Evolutionary conservation across 2,329 filamentous ascomycete genomes (phyloP).

Genomic region (Colletotrichum karsti): DNA sequence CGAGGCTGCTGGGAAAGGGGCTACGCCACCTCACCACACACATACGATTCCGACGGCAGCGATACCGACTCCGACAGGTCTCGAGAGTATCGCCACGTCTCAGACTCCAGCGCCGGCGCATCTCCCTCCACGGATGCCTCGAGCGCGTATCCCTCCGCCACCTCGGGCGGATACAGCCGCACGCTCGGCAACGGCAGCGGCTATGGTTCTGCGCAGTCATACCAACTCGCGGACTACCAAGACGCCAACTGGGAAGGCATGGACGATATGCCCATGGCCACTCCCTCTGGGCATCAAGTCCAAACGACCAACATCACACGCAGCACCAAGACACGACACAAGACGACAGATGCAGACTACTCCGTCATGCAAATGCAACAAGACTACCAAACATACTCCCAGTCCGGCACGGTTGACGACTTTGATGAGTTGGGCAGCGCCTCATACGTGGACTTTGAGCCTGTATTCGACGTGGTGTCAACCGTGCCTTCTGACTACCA

Average conservation of each 20-base stretch:
- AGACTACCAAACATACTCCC: constrained; percentile 16
- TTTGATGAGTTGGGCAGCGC: constrained; percentile 14
- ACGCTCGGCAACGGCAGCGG: constrained; percentile 4
- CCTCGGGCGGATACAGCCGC: constrained; percentile 18
- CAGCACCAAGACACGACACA: not conserved
- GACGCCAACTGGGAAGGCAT: constrained; percentile 21
- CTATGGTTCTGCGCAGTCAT: not conserved
- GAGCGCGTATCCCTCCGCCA: constrained; percentile 10
- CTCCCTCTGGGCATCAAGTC: not conserved
- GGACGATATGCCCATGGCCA: constrained; percentile 9
- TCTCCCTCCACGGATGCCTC: constrained; percentile 21
- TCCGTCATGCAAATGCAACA: not conserved
- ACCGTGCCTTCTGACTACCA: constrained; percentile 25
- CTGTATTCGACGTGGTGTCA: constrained; percentile 21
- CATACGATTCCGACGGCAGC: constrained; percentile 24
- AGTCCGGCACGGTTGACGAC: constrained; percentile 11
- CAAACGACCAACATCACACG: not conserved
- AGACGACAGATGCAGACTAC: constrained; percentile 2
- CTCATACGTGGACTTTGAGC: constrained; percentile 24
- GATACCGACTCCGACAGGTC: constrained; percentile 23
- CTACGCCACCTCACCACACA: not conserved
- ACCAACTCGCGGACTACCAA: constrained; percentile 17
- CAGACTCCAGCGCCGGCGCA: constrained; percentile 16
- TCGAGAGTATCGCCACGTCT: constrained; percentile 17
- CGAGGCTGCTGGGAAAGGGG: constrained; percentile 24